Percentiles rank a stretch among this genome's conserved stretches.
Evolutionary conservation across 345 rosid species (phyloP).

Genomic region (Gossypium stocksii): DNA sequence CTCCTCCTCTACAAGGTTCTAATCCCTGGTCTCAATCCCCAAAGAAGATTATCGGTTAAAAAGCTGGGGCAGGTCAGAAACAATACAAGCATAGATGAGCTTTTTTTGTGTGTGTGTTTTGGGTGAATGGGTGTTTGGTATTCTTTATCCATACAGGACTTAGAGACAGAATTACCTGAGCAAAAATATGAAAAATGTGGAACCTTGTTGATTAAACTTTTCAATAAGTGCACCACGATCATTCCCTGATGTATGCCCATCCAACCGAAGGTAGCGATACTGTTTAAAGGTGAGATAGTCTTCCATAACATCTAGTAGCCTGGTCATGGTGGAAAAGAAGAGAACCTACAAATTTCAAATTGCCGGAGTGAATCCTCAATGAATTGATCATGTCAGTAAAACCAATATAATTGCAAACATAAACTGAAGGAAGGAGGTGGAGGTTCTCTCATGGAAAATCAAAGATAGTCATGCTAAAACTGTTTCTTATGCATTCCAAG

Average conservation of each 20-base stretch:
- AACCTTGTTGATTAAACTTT: slow-evolving; percentile 54
- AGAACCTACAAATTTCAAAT: slow-evolving; percentile 56
- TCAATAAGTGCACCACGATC: slow-evolving; percentile 91
- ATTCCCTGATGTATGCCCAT: slow-evolving; percentile 90
- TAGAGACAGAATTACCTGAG: slow-evolving; percentile 53
- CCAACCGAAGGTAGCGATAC: slow-evolving; percentile 79
- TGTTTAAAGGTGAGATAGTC: slow-evolving; percentile 71
- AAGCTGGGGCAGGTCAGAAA: background rate
- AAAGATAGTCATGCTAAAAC: background rate
- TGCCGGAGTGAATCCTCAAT: slow-evolving; percentile 2
- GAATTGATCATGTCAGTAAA: background rate
- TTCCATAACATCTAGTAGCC: slow-evolving; percentile 95
- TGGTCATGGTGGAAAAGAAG: slow-evolving; percentile 95
- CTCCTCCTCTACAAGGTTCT: background rate
- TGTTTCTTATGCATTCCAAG: background rate
- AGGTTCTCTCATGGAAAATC: slow-evolving; percentile 1
- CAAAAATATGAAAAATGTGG: slow-evolving; percentile 80
- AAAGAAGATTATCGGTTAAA: background rate
- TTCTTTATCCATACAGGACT: background rate
- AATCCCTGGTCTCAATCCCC: background rate
- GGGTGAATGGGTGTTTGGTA: background rate
- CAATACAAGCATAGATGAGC: slow-evolving; percentile 1
- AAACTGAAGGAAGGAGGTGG: background rate
- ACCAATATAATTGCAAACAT: background rate
- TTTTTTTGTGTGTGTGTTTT: background rate